Evolutionary conservation across 73 alveolate species (phyloP).

Genomic region (Tetrahymena elliotti): DNA sequence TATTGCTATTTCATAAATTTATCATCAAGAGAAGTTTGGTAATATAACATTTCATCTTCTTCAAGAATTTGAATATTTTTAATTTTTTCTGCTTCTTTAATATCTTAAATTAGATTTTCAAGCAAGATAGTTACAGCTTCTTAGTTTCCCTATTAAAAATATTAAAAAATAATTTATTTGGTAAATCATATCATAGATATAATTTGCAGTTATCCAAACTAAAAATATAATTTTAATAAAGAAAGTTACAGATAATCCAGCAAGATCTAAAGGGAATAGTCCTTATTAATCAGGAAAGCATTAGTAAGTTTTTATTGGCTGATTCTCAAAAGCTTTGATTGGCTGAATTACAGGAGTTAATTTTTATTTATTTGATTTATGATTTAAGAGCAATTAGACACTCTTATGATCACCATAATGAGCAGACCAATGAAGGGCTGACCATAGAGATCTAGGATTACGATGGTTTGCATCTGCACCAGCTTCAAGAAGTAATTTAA

Average conservation of each 20-base stretch:
- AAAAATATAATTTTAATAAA: too few relatives aligned
- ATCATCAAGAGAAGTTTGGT: neutral
- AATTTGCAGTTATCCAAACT: too few relatives aligned
- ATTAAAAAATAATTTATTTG: too few relatives aligned
- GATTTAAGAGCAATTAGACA: neutral
- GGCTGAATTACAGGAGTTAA: neutral
- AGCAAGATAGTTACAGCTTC: neutral
- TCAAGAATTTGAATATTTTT: neutral
- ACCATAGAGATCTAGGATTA: conserved; percentile 37
- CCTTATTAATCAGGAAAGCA: conserved; percentile 35
- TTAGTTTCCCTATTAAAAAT: neutral
- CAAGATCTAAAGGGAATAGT: conserved; percentile 23
- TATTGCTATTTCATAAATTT: neutral
- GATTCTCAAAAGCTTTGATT: neutral
- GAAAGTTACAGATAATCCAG: neutral
- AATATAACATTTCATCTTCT: neutral
- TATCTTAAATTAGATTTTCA: neutral
- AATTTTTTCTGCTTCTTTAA: neutral
- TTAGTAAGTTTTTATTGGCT: neutral
- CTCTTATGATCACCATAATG: conserved; percentile 18
- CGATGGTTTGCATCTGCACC: conserved; percentile 5
- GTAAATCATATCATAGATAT: too few relatives aligned
- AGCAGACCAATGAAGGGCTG: conserved; percentile 34
- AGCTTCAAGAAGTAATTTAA: neutral
- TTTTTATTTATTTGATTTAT: neutral